Conservation (phyloP, 108 stramenopile species). For the Mediolabrus comicus region DNA sequence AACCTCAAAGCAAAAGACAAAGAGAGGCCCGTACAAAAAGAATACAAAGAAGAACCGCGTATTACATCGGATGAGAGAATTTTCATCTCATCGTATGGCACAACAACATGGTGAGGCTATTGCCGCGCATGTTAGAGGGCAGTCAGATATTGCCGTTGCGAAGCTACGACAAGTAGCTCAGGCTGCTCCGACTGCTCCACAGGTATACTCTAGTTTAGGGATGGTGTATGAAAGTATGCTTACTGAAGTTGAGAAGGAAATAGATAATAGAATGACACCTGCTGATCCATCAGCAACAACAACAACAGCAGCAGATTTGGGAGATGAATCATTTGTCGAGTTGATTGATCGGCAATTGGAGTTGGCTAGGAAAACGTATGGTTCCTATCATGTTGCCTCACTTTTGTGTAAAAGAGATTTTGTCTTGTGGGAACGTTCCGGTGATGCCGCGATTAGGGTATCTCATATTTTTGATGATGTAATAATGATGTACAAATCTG, state of each 20-base stretch:
- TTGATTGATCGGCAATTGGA: constrained; percentile 44
- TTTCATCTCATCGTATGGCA: constrained; percentile 69
- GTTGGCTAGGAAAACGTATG: constrained; percentile 80
- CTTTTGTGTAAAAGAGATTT: constrained; percentile 81
- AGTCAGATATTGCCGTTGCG: constrained; percentile 60
- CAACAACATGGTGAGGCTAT: constrained; percentile 79
- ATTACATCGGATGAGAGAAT: constrained; percentile 67
- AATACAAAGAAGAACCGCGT: constrained; percentile 34
- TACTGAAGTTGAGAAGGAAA: constrained; percentile 34
- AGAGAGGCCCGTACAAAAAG: constrained; percentile 9
- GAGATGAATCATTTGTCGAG: constrained; percentile 4
- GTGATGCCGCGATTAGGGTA: constrained; percentile 66
- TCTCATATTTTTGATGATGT: constrained; percentile 49
- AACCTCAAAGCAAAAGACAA: background rate
- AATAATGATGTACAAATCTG: constrained; percentile 4
- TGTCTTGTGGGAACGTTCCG: constrained; percentile 78
- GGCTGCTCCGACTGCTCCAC: constrained; percentile 81
- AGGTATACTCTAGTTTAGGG: constrained; percentile 84
- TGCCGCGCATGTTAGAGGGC: constrained; percentile 70
- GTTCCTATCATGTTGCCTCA: constrained; percentile 78
- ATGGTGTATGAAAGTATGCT: constrained; percentile 86
- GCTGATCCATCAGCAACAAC: background rate
- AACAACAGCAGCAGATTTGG: constrained; percentile 8
- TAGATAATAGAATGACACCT: background rate
- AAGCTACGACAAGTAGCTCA: constrained; percentile 67